Evolutionary conservation across 495 filamentous ascomycete genomes (phyloP).

Genomic region (Penicillium bovifimosum): DNA sequence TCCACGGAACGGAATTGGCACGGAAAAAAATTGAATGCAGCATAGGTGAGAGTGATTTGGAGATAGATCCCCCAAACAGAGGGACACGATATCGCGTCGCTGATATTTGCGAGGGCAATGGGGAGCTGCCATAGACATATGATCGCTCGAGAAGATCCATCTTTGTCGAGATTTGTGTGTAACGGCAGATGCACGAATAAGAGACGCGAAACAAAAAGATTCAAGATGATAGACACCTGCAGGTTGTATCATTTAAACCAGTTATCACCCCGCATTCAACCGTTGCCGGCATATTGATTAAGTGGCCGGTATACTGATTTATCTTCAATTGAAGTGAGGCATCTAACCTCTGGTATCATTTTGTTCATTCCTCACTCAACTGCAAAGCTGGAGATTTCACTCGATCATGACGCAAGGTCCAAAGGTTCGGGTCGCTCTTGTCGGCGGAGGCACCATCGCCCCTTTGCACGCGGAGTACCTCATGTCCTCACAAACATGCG

Average conservation of each 20-base stretch:
- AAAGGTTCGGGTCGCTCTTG: slow-evolving; percentile 2
- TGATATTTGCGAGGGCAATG: neutral
- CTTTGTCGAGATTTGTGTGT: neutral
- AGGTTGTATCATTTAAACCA: neutral
- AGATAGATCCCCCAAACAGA: slow-evolving; percentile 35
- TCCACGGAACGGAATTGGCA: slow-evolving; percentile 42
- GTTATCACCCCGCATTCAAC: neutral
- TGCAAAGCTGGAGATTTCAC: neutral
- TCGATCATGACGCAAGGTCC: neutral
- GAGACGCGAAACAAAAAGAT: neutral
- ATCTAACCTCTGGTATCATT: neutral
- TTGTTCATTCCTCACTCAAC: too few relatives aligned
- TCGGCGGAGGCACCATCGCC: slow-evolving; percentile 4
- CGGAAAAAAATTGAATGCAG: slow-evolving; percentile 53
- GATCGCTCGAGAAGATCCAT: slow-evolving; percentile 11
- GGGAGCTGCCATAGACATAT: slow-evolving; percentile 3
- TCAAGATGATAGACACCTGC: neutral
- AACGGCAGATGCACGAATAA: too few relatives aligned
- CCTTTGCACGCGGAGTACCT: slow-evolving; percentile 7
- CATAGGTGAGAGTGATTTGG: slow-evolving; percentile 55
- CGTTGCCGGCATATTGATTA: neutral
- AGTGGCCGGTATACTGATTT: neutral
- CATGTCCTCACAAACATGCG: slow-evolving; percentile 1
- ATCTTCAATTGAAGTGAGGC: neutral
- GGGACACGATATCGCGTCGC: neutral